These are phyloP conservation scores for Hymenoscyphus infarciens DNA, from an alignment of 2,329 filamentous ascomycete genomes.

Conservation along the genomic window DNA sequence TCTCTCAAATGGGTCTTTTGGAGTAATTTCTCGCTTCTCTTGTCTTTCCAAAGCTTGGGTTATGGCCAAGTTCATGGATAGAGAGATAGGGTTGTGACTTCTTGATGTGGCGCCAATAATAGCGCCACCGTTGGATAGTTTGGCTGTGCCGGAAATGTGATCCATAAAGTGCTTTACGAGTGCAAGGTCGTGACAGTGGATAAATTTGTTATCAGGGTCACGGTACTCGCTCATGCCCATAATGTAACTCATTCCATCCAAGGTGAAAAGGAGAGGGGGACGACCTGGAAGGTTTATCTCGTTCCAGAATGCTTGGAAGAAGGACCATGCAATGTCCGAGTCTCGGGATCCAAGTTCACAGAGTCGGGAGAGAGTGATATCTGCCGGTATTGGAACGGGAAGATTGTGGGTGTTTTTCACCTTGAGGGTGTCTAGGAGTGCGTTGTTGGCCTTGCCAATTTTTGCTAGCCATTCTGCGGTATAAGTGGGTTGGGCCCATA, in stretches of 20 bases:
- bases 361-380: conserved; percentile 63
- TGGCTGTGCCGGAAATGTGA: conserved; percentile 58
- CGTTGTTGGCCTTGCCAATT: conserved; percentile 68
- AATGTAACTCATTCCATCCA: conserved; percentile 78
- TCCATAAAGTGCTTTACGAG: conserved; percentile 73
- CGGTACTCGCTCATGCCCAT: conserved; percentile 78
- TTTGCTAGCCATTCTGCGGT: conserved; percentile 69
- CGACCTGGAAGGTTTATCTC: conserved; percentile 61
- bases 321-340: conserved; percentile 71
- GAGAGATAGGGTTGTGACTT: conserved; percentile 63
- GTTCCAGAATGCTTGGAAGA: conserved; percentile 76
- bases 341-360: conserved; percentile 68
- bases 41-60: conserved; percentile 49
- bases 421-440: conserved; percentile 53
- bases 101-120: conserved; percentile 71
- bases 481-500: conserved; percentile 78
- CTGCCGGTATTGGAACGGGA: conserved; percentile 53
- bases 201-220: conserved; percentile 62
- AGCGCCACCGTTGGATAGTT: conserved; percentile 70
- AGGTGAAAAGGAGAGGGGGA: conserved; percentile 62
- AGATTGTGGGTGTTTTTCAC: conserved; percentile 54
- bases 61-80: conserved; percentile 67
- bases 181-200: conserved; percentile 83
- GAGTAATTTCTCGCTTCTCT: conserved; percentile 37
- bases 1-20: conserved; percentile 51